These are phyloP conservation scores for Pharnaceum exiguum DNA, from an alignment of 148 eudicot genomes.

Conservation along the genomic window DNA sequence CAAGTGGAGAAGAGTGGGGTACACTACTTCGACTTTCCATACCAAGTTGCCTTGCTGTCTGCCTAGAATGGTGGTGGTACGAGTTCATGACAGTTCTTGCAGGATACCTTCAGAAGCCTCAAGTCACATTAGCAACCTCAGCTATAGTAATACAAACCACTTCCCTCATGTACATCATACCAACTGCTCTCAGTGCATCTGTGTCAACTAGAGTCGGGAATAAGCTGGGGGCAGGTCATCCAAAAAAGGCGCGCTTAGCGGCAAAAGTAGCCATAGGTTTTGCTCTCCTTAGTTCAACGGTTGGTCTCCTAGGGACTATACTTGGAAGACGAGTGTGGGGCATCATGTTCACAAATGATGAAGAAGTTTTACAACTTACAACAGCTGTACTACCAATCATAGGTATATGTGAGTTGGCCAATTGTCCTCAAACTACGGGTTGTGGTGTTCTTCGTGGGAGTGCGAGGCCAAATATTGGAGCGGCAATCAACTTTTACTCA, in stretches of 20 bases:
- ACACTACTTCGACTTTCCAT: constrained; percentile 61
- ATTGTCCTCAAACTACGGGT: constrained; percentile 87
- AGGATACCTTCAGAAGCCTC: constrained; percentile 65
- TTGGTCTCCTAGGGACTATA: constrained; percentile 62
- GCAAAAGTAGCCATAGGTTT: constrained; percentile 45
- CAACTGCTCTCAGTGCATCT: constrained; percentile 70
- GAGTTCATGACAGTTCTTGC: constrained; percentile 83
- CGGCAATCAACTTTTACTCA: constrained; percentile 67
- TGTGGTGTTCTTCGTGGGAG: constrained; percentile 82
- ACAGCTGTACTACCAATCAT: constrained; percentile 59
- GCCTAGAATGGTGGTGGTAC: constrained; percentile 97
- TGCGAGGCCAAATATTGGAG: constrained; percentile 69
- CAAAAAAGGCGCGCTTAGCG: constrained; percentile 59
- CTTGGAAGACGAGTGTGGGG: constrained; percentile 69
- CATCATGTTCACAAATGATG: constrained; percentile 54
- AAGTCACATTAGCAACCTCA: constrained; percentile 66
- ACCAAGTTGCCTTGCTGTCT: constrained; percentile 71
- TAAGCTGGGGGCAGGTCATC: constrained; percentile 83
- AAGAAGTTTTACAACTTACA: constrained; percentile 59
- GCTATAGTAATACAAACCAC: constrained; percentile 88
- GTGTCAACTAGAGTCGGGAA: constrained; percentile 81
- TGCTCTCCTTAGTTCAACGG: constrained; percentile 42
- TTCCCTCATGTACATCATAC: constrained; percentile 75
- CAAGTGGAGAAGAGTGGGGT: constrained; percentile 49
- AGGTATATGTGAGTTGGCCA: constrained; percentile 82